Percentiles rank a stretch among this genome's conserved stretches.
Evolutionary conservation across 495 filamentous ascomycete species (phyloP).

Genomic region (Aspergillus cavernicola): DNA sequence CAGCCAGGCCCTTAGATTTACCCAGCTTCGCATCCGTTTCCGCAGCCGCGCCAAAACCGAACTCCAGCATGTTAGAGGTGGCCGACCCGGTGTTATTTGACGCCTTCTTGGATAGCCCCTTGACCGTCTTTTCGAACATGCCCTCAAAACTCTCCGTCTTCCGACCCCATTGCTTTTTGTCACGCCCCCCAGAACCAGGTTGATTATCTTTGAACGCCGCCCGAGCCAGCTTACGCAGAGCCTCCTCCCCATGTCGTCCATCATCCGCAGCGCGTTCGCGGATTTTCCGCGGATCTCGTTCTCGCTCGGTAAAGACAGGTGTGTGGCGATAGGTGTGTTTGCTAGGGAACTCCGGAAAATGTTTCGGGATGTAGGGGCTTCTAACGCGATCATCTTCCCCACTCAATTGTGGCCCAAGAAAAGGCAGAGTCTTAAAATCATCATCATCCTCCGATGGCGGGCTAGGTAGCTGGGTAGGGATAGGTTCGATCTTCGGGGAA

Average conservation of each 20-base stretch:
- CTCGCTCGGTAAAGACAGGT: constrained; percentile 60
- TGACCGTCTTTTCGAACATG: constrained; percentile 49
- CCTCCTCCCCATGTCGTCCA: constrained; percentile 69
- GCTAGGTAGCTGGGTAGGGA: constrained; percentile 37
- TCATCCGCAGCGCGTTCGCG: constrained; percentile 70
- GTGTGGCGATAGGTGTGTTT: constrained; percentile 71
- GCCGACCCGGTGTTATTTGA: constrained; percentile 18
- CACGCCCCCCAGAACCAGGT: constrained; percentile 30
- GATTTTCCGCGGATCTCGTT: constrained; percentile 66
- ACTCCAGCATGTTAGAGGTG: constrained; percentile 27
- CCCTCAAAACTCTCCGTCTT: constrained; percentile 43
- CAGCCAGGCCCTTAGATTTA: constrained; percentile 27
- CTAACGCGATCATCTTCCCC: constrained; percentile 45
- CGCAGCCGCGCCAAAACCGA: constrained; percentile 25
- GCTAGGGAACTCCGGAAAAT: constrained; percentile 68
- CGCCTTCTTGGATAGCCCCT: constrained; percentile 34
- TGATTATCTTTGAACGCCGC: constrained; percentile 46
- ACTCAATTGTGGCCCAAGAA: constrained; percentile 53
- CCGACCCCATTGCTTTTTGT: constrained; percentile 45
- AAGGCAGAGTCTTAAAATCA: constrained; percentile 33
- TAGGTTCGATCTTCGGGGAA: constrained; percentile 28
- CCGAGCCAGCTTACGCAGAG: constrained; percentile 61
- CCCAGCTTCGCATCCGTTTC: constrained; percentile 27
- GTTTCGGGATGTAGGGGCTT: constrained; percentile 56
- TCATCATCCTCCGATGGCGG: constrained; percentile 47